Evolutionary conservation across 768 basidiomycete species (phyloP), one percentile per base, ranked within the genome.

Genomic region (Rhodotorula graminis): DNA sequence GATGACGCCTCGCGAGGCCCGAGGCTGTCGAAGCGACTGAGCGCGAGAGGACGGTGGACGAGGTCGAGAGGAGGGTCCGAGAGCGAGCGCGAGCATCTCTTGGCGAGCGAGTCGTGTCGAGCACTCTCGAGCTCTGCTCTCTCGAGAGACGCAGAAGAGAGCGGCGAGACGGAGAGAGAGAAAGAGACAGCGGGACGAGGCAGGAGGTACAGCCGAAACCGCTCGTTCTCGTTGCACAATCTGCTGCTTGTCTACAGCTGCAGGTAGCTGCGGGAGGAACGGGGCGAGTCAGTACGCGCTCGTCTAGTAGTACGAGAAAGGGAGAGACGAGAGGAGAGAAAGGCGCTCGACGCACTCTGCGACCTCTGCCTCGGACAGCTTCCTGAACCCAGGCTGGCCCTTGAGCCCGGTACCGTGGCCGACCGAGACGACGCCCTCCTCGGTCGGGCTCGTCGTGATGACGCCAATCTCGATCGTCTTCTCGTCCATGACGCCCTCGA

Each of bases 401-500:
- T 31, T 58, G 86, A 88, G 27, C 47, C 75, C 67, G 68, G 75
- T 65, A 19, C 76, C 33, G 86, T 88, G 77, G 84, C 86, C 65
- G 85, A 33, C 57, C 44, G 88, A 88, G 57, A 87, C 89, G 53
- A 86, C 87, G 78, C 89, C 88, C 50, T 88, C 84, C 69, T 89
- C 88, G 69, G 82, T 79, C 21, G 89, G 90, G 15, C 93, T 92
- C 25, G 94, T 90, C 62, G 93, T 95, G 75, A 98, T 87, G 53
- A 99, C 88, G 47, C 96, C 96, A 64, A 99, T 92, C 83, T 99
- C 96, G 79, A 99, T 96, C 59, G 96, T 99, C 84, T 96, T 94
- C 83, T 97, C 96, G 42, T 95, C 97, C 95, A 99, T 97, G 80
- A 97, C 92, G n/a, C 96, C 96, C 82, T 99, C 96, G 78, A 98